Evolutionary conservation across 495 filamentous ascomycete genomes (phyloP), one percentile per base, ranked within the genome.

Genomic region (Penicillium alfredii): DNA sequence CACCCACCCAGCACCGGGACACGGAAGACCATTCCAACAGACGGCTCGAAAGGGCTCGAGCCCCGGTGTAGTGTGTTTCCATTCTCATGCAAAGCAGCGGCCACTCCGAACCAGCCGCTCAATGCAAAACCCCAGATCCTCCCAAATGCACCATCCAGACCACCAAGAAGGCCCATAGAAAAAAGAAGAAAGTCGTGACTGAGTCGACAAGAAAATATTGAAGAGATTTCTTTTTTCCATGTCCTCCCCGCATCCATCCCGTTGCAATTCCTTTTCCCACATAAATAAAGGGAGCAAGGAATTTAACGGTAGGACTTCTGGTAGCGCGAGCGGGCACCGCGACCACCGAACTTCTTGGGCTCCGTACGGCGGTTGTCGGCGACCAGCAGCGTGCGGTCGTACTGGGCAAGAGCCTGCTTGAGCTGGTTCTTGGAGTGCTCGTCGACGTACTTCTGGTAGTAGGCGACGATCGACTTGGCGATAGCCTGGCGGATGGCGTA

Each of bases 401-500:
- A 98, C 64, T 84, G 77, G 58, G 84, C 82, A 44, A 97, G 77
- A 45, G 84, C 84, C 67, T 88, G 81, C 86, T 98, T 98, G 54
- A 98, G 77, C 71, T 83, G 76, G 81, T 96, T 98, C 86, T 98
- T 98, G 74, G 84, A 82, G 81, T 97, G 87, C 82, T 98, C 92
- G 63, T 98, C 92, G 68, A 98, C 86, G 74, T 81, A 98, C 76
- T 98, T 98, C 80, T 96, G 92, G 84, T 95, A 97, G 84, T 97
- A 98, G 68, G 92, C 89, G 59, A 98, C 86, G 51, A 94, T 86
- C 57, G 83, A 86, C 78, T 98, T 98, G 71, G 89, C 80, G 68
- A 98, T 97, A 49, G 93, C 90, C 77, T 98, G 92, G 55, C 92
- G 88, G 74, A 94, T 87, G 55, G 92, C 92, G 74, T 97, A 98